Conservation (phyloP, 164 flowering plant genomes). For the Nelumbo lutea region DNA sequence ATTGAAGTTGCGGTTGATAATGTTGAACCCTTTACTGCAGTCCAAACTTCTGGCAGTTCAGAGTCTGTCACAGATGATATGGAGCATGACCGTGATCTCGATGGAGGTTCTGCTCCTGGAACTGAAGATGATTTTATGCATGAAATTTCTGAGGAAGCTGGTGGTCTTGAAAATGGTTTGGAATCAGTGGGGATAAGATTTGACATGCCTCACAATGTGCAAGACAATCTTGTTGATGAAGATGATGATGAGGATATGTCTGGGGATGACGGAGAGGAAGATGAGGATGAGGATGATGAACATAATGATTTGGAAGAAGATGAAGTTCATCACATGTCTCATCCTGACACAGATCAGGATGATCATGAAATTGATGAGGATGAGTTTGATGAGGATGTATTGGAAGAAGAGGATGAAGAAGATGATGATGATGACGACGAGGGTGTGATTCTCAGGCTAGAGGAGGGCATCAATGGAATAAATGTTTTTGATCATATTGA, state of each 20-base stretch:
- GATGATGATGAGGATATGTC: conserved; percentile 73
- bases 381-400: conserved; percentile 89
- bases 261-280: conserved; percentile 84
- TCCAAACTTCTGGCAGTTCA: conserved; percentile 64
- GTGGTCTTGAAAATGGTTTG: conserved; percentile 68
- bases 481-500: conserved; percentile 96
- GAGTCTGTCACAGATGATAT: conserved; percentile 88
- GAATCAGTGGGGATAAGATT: conserved; percentile 58
- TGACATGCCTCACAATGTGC: conserved; percentile 61
- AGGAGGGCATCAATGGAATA: conserved; percentile 89
- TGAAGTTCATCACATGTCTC: conserved; percentile 73
- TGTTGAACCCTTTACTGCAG: conserved; percentile 37
- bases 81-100: conserved; percentile 90
- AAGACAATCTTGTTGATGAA: conserved; percentile 64
- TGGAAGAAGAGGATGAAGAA: conserved; percentile 96
- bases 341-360: conserved; percentile 92
- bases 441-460: conserved; percentile 83
- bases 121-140: conserved; percentile 87
- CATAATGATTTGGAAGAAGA: conserved; percentile 81
- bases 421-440: conserved; percentile 94
- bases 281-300: conserved; percentile 74
- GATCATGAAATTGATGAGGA: conserved; percentile 97
- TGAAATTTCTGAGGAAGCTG: conserved; percentile 65
- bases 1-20: conserved; percentile 36
- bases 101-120: conserved; percentile 60